Conservation (phyloP, 139 green algal species). For the Pleodorina starrii region DNA sequence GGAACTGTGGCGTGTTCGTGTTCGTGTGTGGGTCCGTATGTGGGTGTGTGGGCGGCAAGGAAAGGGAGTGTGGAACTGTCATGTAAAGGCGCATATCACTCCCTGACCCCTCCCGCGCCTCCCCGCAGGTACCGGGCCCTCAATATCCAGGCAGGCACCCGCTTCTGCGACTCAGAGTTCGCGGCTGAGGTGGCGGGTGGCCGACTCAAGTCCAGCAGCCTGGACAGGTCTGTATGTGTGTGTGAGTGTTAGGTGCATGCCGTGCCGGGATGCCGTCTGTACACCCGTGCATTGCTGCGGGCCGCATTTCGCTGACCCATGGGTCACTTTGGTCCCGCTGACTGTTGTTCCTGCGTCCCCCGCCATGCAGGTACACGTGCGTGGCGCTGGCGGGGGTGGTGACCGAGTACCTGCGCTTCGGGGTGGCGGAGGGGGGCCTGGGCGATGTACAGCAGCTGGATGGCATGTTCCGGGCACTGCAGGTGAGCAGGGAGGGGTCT, state of each 20-base stretch:
- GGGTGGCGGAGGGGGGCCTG: constrained; percentile 91
- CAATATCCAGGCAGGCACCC: constrained; percentile 95
- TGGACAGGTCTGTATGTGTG: constrained; percentile 84
- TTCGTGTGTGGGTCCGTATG: background rate
- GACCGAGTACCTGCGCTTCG: constrained; percentile 92
- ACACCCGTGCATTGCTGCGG: no score
- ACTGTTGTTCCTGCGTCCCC: no score
- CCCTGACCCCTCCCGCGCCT: background rate
- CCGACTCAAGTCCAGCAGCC: constrained; percentile 68
- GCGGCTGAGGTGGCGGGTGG: constrained; percentile 83
- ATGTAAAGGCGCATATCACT: no score
- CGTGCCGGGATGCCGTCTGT: no score
- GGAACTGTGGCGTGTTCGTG: background rate
- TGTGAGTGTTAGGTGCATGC: no score
- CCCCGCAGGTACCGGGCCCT: constrained; percentile 80
- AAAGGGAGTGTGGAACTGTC: no score
- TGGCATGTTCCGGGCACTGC: constrained; percentile 58
- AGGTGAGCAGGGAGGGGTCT: constrained; percentile 19
- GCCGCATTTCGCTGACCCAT: no score
- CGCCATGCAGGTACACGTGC: constrained; percentile 83
- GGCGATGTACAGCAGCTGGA: constrained; percentile 96
- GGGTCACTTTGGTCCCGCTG: no score
- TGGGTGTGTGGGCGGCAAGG: background rate
- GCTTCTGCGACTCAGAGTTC: constrained; percentile 96
- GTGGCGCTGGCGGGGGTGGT: constrained; percentile 91